A percentile compares a stretch with the other conserved stretches of the same genome.
These are phyloP conservation scores for Anthracocystis panici-leucophaei DNA, from an alignment of 1,284 basidiomycete species.

Conservation along the genomic window DNA sequence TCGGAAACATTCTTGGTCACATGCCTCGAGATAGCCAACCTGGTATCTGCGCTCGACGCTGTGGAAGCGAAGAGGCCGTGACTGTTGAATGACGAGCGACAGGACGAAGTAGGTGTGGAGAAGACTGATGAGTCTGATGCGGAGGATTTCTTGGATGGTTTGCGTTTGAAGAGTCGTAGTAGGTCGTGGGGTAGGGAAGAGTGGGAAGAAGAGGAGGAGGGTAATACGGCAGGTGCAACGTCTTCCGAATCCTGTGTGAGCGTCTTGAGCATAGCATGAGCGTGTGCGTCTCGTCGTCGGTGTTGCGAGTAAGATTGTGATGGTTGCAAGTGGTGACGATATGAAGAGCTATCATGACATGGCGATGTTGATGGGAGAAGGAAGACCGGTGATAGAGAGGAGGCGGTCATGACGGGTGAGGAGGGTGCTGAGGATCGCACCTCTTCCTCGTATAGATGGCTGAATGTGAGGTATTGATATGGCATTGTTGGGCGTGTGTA, in stretches of 20 bases:
- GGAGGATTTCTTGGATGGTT: constrained; percentile 4
- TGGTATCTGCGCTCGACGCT: constrained; percentile 39
- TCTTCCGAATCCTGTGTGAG: constrained; percentile 32
- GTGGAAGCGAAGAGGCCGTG: constrained; percentile 32
- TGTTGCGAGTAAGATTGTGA: constrained; percentile 11
- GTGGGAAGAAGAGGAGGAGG: constrained; percentile 10
- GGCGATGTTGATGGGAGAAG: constrained; percentile 22
- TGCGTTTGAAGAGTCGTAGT: constrained; percentile 29
- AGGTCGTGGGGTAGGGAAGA: constrained; percentile 23
- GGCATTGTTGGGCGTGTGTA: constrained; percentile 21
- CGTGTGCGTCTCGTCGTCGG: constrained; percentile 8
- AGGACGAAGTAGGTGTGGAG: constrained; percentile 35
- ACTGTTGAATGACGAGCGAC: constrained; percentile 40
- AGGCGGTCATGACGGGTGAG: constrained; percentile 34
- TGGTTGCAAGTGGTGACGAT: constrained; percentile 2
- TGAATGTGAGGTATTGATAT: constrained; percentile 52
- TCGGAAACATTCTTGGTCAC: constrained; percentile 35
- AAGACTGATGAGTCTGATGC: constrained; percentile 30
- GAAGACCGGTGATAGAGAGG: constrained; percentile 37
- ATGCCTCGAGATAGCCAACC: constrained; percentile 38
- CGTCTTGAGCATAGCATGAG: constrained; percentile 26
- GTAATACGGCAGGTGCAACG: constrained; percentile 4
- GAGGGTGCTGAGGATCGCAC: constrained; percentile 42
- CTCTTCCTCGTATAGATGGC: constrained; percentile 50
- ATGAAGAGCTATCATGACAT: constrained; percentile 8